Evolutionary conservation across 257 asterid genomes (phyloP).

Genomic region (Jasminum sambac): DNA sequence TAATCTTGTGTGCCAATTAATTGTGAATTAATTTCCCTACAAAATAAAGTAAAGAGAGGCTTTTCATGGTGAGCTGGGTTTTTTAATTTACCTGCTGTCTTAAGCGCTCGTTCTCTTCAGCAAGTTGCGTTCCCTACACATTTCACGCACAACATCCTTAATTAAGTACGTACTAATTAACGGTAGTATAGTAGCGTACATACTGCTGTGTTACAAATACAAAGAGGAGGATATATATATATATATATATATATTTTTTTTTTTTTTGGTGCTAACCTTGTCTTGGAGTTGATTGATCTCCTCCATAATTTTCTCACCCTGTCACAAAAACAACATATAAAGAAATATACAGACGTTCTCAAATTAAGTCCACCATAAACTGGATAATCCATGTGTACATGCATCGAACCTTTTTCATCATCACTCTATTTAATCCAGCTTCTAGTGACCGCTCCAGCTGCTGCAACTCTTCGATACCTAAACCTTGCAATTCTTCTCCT

Average conservation of each 20-base stretch:
- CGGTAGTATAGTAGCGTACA: too few species aligned
- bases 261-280: conserved; percentile 44
- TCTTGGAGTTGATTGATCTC: conserved; percentile 76
- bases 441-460: conserved; percentile 69
- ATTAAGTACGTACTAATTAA: too few species aligned
- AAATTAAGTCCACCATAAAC: not conserved
- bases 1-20: too few species aligned
- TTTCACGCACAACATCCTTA: not conserved
- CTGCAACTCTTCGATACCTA: conserved; percentile 77
- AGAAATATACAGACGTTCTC: too few species aligned
- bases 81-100: conserved; percentile 65
- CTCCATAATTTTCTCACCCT: conserved; percentile 71
- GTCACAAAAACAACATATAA: not conserved
- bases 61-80: too few species aligned
- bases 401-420: conserved; percentile 56
- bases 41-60: too few species aligned
- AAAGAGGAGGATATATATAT: too few species aligned
- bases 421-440: conserved; percentile 66
- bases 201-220: not conserved
- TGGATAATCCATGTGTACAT: too few species aligned
- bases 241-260: too few species aligned
- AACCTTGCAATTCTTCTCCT: conserved; percentile 86
- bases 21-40: too few species aligned
- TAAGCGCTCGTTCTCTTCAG: conserved; percentile 64
- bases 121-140: conserved; percentile 62